Base-by-base conservation (phyloP, 2,329 filamentous ascomycete species). In the Shiraia sp. region DNA sequence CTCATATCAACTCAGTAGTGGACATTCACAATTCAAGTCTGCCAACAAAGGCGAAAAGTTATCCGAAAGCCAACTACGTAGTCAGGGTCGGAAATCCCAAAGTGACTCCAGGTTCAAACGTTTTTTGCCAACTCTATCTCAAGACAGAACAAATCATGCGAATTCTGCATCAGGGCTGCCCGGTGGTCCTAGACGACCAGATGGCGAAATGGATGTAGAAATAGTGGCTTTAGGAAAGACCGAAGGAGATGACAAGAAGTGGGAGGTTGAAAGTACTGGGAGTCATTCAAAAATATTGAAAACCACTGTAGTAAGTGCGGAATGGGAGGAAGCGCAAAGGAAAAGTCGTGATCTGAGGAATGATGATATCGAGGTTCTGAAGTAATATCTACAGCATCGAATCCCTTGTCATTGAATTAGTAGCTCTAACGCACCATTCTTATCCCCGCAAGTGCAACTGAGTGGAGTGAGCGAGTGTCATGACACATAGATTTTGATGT, bases 151-250 rank as follows among this genome's bases (percentile, higher is more conserved):
- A 2, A 61, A 55, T 3, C 53, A 66, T 27, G 51, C 57, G 0
- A 66, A 64, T 30, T 68, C 65, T 4, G 63, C 63, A n/a, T 65
- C 61, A 10, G 65, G 63, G 0, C 24, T 68, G 7, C 65, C 65
- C 19, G 65, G 63, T 8, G 65, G 63, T 3, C 63, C 62, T 5
- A 50, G 53, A 26, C 42, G 61, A 16, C 45, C 56, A 1, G 63
- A 68, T 41, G 65, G 65, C 4, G 54, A 58, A 7, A 60, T 57
- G 19, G 61, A 53, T 25, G 64, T 68, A 3, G 56, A 66, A 19
- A 68, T 67, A 9, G 57, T 55, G 9, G 61, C 61, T 6, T 30
- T 53, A 10, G 47, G 41, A 15, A 43, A 51, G 13, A 47, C 32
- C 4, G n/a, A 39, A 1, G 45, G 26, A 1, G 53, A 57, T 0